Base-by-base conservation (phyloP, 2,329 filamentous ascomycete species). In the Colletotrichum sp. region DNA sequence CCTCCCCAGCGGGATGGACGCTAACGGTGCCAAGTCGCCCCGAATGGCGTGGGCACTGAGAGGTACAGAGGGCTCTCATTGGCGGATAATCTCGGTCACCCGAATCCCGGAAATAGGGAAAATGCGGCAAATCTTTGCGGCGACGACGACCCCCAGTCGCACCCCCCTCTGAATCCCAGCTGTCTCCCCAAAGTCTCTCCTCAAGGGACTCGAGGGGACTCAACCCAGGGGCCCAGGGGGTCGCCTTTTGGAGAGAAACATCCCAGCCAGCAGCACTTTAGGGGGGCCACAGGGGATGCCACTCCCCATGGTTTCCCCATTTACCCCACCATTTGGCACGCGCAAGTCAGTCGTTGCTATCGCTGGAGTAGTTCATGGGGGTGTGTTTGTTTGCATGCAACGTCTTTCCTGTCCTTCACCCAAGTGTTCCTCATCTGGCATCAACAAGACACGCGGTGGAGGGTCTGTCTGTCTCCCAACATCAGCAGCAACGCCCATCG, bases 61-160 rank as follows among this genome's bases (percentile, higher is more conserved):
- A 15, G 12, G 21, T 18, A 43, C 36, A 18, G 36, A 21, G n/a
- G 43, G 43, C 15, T 72, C 32, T 58, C 52, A 77, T 77, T 77
- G 76, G 76, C 76, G 76, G 76, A 77, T 71, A 77, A 77, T 76
- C 68, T 72, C 36, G 32, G 48, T 16, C 61, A 16, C 34, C 34
- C 36, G 32, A 77, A 77, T 76, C 66, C 76, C 74, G 68, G 76
- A 74, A 77, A 77, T 77, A 67, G 76, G 74, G 69, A 77, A 67
- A 74, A 77, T 55, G 70, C 75, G 72, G 72, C 67, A 67, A 71
- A 76, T 76, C 74, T 66, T 76, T 71, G 66, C 55, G 71, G 74
- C 66, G 60, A 70, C 71, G 58, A 52, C 48, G 52, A 36, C 38
- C 38, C 38, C 38, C 28, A 32, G 16, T 26, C 30, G 16, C 21